Percentiles rank a stretch among this genome's conserved stretches.
phyloP scores from a whole-genome alignment of 1,284 basidiomycete species.

The Wolfiporia cocos region DNA sequence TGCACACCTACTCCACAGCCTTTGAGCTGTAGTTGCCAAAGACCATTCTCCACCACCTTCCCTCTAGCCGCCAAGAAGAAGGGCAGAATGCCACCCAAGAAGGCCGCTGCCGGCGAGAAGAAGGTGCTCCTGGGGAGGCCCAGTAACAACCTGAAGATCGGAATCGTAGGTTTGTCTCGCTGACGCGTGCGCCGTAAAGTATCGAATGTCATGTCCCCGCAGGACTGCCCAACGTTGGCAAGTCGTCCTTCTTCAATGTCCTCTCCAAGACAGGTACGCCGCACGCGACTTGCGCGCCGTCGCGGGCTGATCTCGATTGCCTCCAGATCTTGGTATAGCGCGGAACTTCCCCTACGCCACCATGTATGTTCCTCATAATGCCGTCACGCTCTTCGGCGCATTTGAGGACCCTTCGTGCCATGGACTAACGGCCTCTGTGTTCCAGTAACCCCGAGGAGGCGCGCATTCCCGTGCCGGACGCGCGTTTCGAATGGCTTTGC shows the following conservation, averaged over 20 bases:
- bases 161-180: slow-evolving; percentile 90
- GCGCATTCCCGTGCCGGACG: slow-evolving; percentile 95
- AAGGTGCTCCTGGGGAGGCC: slow-evolving; percentile 85
- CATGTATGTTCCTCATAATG: slow-evolving; percentile 39
- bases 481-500: slow-evolving; percentile 92
- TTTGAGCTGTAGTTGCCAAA: slow-evolving; percentile 12
- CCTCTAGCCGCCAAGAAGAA: slow-evolving; percentile 23
- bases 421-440: not conserved
- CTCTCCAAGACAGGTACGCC: slow-evolving; percentile 82
- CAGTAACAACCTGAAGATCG: slow-evolving; percentile 91
- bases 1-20: slow-evolving; percentile 1
- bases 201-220: no score
- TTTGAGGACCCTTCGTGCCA: not conserved
- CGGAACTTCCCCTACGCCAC: slow-evolving; percentile 99
- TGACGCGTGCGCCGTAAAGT: no score
- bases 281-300: slow-evolving; percentile 8
- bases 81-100: slow-evolving; percentile 84
- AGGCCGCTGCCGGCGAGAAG: slow-evolving; percentile 70
- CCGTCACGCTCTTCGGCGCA: not conserved
- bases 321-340: slow-evolving; percentile 87
- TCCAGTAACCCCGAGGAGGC: slow-evolving; percentile 48
- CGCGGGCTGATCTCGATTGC: not conserved
- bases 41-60: slow-evolving; percentile 20
- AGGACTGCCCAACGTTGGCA: slow-evolving; percentile 93
- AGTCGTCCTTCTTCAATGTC: slow-evolving; percentile 93